Conservation (phyloP, 352 stramenopile genomes). For the Elongisporangium undulatum region DNA sequence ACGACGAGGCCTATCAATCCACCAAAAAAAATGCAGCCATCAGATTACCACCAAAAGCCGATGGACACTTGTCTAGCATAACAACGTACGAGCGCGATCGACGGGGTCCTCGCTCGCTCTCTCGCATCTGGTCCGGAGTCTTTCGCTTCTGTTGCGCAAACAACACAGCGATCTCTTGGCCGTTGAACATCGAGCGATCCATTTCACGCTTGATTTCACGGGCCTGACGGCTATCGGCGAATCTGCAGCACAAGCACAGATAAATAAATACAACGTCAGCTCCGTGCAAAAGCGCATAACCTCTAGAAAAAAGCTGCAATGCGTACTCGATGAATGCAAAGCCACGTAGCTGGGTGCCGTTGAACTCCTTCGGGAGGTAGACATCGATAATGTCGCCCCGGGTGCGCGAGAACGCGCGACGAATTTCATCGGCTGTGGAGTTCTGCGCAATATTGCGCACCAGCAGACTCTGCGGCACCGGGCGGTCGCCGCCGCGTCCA, state of each 20-base stretch:
- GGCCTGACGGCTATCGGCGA: constrained; percentile 53
- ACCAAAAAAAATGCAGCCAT: not conserved
- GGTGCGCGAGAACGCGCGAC: constrained; percentile 41
- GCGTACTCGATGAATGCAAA: constrained; percentile 79
- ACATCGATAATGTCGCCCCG: constrained; percentile 56
- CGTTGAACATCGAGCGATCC: constrained; percentile 60
- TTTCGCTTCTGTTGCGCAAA: constrained; percentile 78
- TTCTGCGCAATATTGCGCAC: constrained; percentile 41
- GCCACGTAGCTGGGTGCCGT: constrained; percentile 48
- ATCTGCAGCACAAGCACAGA: constrained; percentile 15
- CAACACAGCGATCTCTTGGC: constrained; percentile 70
- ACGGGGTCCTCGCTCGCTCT: not conserved
- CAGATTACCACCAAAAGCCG: not conserved
- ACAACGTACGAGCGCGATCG: not conserved
- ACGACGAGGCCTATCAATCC: not conserved
- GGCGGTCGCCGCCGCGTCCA: constrained; percentile 8
- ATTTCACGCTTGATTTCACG: constrained; percentile 71
- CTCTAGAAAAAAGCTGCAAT: not conserved
- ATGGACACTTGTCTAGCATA: not conserved
- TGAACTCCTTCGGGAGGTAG: constrained; percentile 62
- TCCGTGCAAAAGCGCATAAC: not conserved
- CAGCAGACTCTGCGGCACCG: constrained; percentile 38
- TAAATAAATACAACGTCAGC: not conserved
- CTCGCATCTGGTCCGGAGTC: constrained; percentile 72
- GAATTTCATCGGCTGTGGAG: constrained; percentile 34